Conservation (phyloP, 2,329 filamentous ascomycete genomes). For the Claviceps sp. region DNA sequence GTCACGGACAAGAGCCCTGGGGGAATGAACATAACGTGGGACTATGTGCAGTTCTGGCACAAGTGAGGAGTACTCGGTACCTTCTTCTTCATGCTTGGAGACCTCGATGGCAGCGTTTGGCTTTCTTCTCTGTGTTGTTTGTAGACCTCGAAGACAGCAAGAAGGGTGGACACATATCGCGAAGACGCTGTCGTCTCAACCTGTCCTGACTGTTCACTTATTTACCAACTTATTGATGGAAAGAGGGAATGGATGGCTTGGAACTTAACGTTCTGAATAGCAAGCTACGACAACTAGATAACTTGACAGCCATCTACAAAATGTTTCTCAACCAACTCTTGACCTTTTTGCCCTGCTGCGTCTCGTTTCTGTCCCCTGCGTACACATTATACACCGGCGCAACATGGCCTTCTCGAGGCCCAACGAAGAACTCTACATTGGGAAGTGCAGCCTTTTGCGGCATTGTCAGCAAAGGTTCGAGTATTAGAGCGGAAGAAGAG, state of each 20-base stretch:
- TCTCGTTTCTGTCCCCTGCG: conserved; percentile 10
- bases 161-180: no score
- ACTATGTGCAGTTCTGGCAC: conserved; percentile 10
- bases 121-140: not conserved
- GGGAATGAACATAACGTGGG: conserved; percentile 10
- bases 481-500: not conserved
- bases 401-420: conserved; percentile 10
- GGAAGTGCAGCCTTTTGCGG: conserved; percentile 7
- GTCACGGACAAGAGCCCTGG: conserved; percentile 12
- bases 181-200: no score
- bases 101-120: not conserved
- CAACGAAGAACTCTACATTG: conserved; percentile 10
- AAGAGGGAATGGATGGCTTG: no score
- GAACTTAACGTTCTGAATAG: no score
- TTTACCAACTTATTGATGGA: no score
- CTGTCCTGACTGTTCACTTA: no score
- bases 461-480: not conserved
- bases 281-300: no score
- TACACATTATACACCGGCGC: conserved; percentile 11
- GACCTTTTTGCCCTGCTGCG: conserved; percentile 10
- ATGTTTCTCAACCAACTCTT: conserved; percentile 10
- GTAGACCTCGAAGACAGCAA: no score
- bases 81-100: not conserved
- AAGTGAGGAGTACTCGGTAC: not conserved
- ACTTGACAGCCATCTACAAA: conserved; percentile 3